These are phyloP conservation scores for Cavenderia fasciculata DNA, from an alignment of 78 protist genomes.

Conservation along the genomic window DNA sequence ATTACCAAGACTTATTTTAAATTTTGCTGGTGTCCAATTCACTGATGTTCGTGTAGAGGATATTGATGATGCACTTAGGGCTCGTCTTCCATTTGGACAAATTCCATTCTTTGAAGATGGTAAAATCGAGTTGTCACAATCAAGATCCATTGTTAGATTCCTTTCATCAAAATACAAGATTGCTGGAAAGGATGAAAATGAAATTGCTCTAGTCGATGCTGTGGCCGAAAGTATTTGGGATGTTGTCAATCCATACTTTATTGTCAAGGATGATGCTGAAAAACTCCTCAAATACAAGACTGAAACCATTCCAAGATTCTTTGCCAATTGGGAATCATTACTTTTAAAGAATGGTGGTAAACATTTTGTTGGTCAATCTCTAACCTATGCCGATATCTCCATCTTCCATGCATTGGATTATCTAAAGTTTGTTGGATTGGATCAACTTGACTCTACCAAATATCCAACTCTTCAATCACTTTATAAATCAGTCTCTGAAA, in stretches of 20 bases:
- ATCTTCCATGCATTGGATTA: not conserved
- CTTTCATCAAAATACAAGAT: not conserved
- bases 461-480: too few species aligned
- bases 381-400: not conserved
- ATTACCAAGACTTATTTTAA: not conserved
- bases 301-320: not conserved
- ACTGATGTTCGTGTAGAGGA: too few species aligned
- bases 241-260: not conserved
- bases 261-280: not conserved
- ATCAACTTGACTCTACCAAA: too few species aligned
- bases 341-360: not conserved
- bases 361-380: not conserved
- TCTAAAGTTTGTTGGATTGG: too few species aligned
- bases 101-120: slow-evolving; percentile 16
- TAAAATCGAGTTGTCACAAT: slow-evolving; percentile 6
- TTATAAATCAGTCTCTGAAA: too few species aligned
- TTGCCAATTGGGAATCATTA: not conserved
- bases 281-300: not conserved
- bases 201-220: not conserved
- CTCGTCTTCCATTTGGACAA: slow-evolving; percentile 18
- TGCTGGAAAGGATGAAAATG: slow-evolving; percentile 10
- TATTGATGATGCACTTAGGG: too few species aligned
- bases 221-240: not conserved
- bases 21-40: not conserved
- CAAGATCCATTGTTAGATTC: slow-evolving; percentile 4